Evolutionary conservation across 1,139 yeast species (phyloP).

Genomic region (Williopsis jadinii): DNA sequence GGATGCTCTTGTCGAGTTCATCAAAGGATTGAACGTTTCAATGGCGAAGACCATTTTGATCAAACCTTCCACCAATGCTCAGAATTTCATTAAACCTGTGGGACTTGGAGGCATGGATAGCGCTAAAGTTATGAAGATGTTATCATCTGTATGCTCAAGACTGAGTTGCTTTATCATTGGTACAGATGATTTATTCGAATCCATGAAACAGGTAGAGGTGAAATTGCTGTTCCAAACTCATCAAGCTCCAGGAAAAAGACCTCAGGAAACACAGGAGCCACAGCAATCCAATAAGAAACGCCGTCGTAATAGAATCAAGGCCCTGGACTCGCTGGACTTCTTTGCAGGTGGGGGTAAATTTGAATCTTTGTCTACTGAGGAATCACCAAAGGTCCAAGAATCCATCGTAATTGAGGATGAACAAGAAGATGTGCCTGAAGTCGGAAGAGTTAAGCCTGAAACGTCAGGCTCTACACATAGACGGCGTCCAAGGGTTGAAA

Average conservation of each 20-base stretch:
- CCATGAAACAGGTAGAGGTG: constrained; percentile 5
- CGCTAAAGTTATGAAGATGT: background rate
- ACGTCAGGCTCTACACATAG: constrained; percentile 1
- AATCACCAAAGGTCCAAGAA: background rate
- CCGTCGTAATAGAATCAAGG: constrained; percentile 17
- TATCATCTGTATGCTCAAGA: background rate
- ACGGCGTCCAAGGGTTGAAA: constrained; percentile 7
- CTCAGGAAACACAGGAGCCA: background rate
- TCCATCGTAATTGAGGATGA: background rate
- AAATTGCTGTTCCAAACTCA: background rate
- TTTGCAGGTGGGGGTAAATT: constrained; percentile 30
- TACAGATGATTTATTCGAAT: constrained; percentile 14
- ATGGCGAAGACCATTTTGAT: background rate
- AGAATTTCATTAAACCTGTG: background rate
- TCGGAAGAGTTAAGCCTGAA: constrained; percentile 1
- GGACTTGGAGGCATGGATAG: background rate
- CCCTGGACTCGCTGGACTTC: constrained; percentile 28
- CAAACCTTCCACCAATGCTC: background rate
- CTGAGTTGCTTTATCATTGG: constrained; percentile 10
- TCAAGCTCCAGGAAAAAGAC: background rate
- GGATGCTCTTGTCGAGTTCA: background rate
- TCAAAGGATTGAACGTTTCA: background rate
- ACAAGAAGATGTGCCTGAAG: constrained; percentile 1
- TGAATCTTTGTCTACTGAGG: constrained; percentile 3
- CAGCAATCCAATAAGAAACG: constrained; percentile 10